Base-by-base conservation (phyloP, 2,329 filamentous ascomycete genomes). In the Trichoderma sp. region DNA sequence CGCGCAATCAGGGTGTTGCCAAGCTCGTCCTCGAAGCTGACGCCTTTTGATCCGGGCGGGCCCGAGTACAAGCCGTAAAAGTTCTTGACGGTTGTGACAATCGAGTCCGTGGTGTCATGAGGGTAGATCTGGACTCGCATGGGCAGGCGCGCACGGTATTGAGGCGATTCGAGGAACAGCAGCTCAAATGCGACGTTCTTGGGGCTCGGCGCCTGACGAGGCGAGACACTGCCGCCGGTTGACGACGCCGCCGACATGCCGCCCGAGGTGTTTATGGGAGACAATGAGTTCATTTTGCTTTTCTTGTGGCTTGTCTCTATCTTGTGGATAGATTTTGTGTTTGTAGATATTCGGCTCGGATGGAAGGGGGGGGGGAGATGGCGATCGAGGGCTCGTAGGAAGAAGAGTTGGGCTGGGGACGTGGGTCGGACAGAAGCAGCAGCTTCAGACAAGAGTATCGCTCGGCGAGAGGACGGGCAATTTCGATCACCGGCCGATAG, bases 41-140 rank as follows among this genome's bases (percentile, higher is more conserved):
- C 90, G 70, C 95, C 93, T 75, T 89, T 89, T 71, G 87, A 87
- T 71, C 87, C 85, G 68, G 79, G 79, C 43, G 83, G 82, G 68
- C 86, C 88, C 69, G 94, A 91, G 77, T 97, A 97, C 70, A 99
- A 85, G 67, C 95, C 95, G 76, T 97, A 98, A 81, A 98, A 98
- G 82, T 97, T 98, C 85, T 97, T 98, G 74, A 98, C 94, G 1
- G 95, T 98, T 15, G 93, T 95, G 69, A 98, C 92, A 79, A 99
- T 99, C 43, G 93, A 97, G 75, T 98, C 94, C 24, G 94, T 98
- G 60, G 92, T 93, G 81, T 99, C 95, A 78, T 98, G 93, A 54
- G 92, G 92, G 74, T 90, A 97, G 71, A 99, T 97, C 74, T 96
- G 91, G 62, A 94, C 90, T 73, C 90, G 84, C 86, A 94, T 89